These are phyloP conservation scores for Apophysomyces variabilis DNA, from an alignment of 371 early-diverging fungal genomes.

Conservation along the genomic window DNA sequence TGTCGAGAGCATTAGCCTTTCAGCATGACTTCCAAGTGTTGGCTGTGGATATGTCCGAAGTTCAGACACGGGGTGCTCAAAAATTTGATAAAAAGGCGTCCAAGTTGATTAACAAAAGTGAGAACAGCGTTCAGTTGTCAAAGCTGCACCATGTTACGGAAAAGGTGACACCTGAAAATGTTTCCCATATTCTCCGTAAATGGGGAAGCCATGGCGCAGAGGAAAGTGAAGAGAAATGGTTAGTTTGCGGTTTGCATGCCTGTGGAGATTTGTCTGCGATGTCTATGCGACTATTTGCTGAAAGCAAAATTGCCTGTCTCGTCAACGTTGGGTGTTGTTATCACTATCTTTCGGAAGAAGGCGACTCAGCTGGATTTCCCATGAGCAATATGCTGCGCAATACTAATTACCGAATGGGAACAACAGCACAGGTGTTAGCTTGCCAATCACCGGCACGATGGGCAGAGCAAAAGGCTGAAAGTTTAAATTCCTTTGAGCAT, in stretches of 20 bases:
- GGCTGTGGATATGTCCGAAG: constrained; percentile 78
- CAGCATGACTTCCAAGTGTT: constrained; percentile 72
- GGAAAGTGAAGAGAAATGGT: constrained; percentile 50
- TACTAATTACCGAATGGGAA: constrained; percentile 49
- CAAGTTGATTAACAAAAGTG: constrained; percentile 22
- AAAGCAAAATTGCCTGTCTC: constrained; percentile 66
- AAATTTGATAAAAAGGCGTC: constrained; percentile 60
- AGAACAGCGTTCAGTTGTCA: constrained; percentile 26
- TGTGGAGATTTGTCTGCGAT: constrained; percentile 83
- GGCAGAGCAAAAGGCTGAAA: constrained; percentile 56
- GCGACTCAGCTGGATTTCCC: constrained; percentile 18
- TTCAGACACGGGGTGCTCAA: constrained; percentile 85
- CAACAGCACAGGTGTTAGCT: constrained; percentile 79
- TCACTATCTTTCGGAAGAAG: constrained; percentile 65
- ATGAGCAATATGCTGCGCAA: constrained; percentile 13
- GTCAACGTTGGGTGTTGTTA: constrained; percentile 90
- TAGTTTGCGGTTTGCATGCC: constrained; percentile 84
- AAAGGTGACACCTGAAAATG: constrained; percentile 55
- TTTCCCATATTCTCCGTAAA: constrained; percentile 46
- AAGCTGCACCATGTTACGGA: constrained; percentile 63
- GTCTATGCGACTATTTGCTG: constrained; percentile 71
- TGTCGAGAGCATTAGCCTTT: constrained; percentile 76
- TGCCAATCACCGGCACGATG: constrained; percentile 86
- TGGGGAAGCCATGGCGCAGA: constrained; percentile 29
- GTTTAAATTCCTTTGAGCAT: constrained; percentile 64